These are phyloP conservation scores for Puccinia coronata DNA, from an alignment of 1,284 basidiomycete genomes.

Conservation along the genomic window DNA sequence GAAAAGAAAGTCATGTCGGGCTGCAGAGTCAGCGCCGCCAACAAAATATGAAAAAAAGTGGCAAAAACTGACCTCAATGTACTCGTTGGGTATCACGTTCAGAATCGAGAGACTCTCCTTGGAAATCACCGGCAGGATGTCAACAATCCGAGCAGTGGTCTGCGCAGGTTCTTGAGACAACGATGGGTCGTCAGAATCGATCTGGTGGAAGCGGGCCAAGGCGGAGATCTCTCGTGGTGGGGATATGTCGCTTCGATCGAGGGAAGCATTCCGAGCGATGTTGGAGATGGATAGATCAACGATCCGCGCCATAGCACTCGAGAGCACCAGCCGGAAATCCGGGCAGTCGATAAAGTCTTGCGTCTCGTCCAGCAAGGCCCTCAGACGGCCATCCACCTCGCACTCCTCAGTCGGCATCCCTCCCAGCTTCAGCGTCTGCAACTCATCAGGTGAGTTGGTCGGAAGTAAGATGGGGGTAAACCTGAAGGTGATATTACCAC, in stretches of 20 bases:
- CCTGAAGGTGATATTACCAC: not conserved
- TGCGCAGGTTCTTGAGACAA: too few species aligned
- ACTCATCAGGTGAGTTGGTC: constrained; percentile 68
- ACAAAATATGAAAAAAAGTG: too few species aligned
- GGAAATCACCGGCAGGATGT: constrained; percentile 28
- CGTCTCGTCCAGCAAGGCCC: constrained; percentile 70
- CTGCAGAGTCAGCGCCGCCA: not conserved
- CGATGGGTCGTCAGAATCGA: not conserved
- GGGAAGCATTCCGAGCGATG: not conserved
- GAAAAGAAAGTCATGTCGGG: not conserved
- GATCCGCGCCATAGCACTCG: not conserved
- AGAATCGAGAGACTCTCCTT: constrained; percentile 25
- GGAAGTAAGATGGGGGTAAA: constrained; percentile 55
- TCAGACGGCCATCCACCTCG: constrained; percentile 63
- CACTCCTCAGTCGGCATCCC: constrained; percentile 54
- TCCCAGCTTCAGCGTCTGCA: constrained; percentile 67
- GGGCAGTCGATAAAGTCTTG: constrained; percentile 67
- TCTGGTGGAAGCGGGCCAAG: not conserved
- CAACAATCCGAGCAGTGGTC: not conserved
- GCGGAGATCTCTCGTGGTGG: not conserved
- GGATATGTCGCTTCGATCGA: not conserved
- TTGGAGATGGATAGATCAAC: not conserved
- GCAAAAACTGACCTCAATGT: constrained; percentile 14
- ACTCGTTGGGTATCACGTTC: constrained; percentile 29
- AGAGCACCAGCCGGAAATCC: constrained; percentile 71